These are phyloP conservation scores for Scheffersomyces stipitis DNA, from an alignment of 805 yeast species.

Conservation along the genomic window DNA sequence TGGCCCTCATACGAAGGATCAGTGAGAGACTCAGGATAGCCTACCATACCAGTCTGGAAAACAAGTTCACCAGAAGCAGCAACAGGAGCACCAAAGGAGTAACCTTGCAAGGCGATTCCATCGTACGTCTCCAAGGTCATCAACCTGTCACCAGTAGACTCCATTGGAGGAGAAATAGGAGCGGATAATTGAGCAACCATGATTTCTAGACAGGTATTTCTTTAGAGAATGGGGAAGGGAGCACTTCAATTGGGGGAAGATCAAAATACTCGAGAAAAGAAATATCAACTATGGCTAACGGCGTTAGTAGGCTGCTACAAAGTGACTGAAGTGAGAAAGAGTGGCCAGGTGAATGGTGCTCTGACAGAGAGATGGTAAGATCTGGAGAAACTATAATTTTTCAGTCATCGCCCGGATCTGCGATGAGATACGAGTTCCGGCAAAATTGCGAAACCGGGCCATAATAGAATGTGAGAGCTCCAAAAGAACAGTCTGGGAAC, in stretches of 20 bases:
- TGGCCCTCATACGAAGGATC: constrained; percentile 99
- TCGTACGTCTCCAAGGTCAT: constrained; percentile 87
- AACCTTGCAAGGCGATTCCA: constrained; percentile 87
- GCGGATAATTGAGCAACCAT: constrained; percentile 49
- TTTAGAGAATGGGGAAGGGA: background rate
- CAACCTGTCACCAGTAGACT: constrained; percentile 75
- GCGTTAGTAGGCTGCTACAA: background rate
- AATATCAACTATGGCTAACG: background rate
- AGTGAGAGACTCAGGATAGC: constrained; percentile 96
- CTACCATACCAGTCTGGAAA: constrained; percentile 99
- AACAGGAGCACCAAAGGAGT: constrained; percentile 91
- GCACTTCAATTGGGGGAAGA: constrained; percentile 3
- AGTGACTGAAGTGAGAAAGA: too few relatives aligned
- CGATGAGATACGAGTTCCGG: too few relatives aligned
- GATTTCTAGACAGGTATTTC: background rate
- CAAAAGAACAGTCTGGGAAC: too few relatives aligned
- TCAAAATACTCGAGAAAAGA: background rate
- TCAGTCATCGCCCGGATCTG: background rate
- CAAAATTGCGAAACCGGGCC: too few relatives aligned
- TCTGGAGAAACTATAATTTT: too few relatives aligned
- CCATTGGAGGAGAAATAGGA: constrained; percentile 91
- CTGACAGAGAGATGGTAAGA: too few relatives aligned
- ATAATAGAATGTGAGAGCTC: too few relatives aligned
- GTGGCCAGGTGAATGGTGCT: too few relatives aligned
- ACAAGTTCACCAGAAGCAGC: constrained; percentile 96